Evolutionary conservation across 768 basidiomycete species (phyloP), one percentile per base, ranked within the genome.

Genomic region (Lactifluus echinatus): DNA sequence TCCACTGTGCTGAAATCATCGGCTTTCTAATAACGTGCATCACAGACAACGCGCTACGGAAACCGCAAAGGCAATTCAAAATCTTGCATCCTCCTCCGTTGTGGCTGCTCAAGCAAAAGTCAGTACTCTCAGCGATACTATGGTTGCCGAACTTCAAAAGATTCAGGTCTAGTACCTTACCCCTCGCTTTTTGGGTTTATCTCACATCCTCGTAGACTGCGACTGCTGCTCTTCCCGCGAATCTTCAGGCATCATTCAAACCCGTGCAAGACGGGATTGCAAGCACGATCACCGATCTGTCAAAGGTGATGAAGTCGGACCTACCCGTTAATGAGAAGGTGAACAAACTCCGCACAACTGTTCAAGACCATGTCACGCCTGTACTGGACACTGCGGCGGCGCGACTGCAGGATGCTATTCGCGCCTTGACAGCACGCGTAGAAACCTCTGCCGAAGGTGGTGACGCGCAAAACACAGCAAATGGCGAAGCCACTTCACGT

Each of bases 31-130:
- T 52, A 59, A 14, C 66, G 8, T 46, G 8, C 8, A 15, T 19
- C 50, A 6, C 57, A 88, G 85, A 52, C 84, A 89, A 75, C 79
- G 78, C 57, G 87, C 87, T 2, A 79, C 79, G 2, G 81, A 82
- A 48, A 84, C 83, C 23, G 85, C 87, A 17, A 76, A 82, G 33
- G 74, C 76, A 47, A 80, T 91, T 67, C 79, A 78, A 64, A 69
- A 73, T 14, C 73, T 83, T 26, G 81, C 87, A 21, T 75, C 85
- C 0, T 75, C 79, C 3, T 81, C 82, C 48, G 68, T 84, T 42
- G 66, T 71, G 3, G 71, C 74, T 40, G 81, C 85, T 15, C 80
- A 84, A 63, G 65, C 74, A 36, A 80, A 76, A 57, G 77, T 87
- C 40, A 77, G 83, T 63, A 60, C 72, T 2, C 78, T 88, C 36